A percentile compares a stretch with the other conserved stretches of the same genome.
These are phyloP conservation scores for Xylaria polymorpha DNA, from an alignment of 2,329 filamentous ascomycete species.

Conservation along the genomic window DNA sequence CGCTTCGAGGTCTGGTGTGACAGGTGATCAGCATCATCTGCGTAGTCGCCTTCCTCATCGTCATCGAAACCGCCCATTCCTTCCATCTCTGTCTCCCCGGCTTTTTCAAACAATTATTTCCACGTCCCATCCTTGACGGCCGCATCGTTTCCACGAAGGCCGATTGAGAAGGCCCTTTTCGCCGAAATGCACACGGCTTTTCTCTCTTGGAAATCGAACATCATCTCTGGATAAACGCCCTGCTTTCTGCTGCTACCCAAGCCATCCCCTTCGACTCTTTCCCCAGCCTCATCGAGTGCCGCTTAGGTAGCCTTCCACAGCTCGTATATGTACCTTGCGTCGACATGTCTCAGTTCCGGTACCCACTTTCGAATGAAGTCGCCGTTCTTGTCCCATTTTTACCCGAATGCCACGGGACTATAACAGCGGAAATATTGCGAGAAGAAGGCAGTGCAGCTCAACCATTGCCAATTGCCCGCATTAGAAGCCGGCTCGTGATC, in stretches of 20 bases:
- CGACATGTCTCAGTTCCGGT: slow-evolving; percentile 71
- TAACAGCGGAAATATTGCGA: slow-evolving; percentile 78
- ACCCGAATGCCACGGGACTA: slow-evolving; percentile 75
- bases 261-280: slow-evolving; percentile 64
- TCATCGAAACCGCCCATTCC: slow-evolving; percentile 51
- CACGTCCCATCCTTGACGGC: slow-evolving; percentile 71
- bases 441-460: slow-evolving; percentile 81
- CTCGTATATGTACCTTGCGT: slow-evolving; percentile 80
- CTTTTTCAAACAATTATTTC: slow-evolving; percentile 59
- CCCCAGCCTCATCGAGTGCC: slow-evolving; percentile 76
- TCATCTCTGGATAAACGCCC: slow-evolving; percentile 75
- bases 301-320: slow-evolving; percentile 77
- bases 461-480: slow-evolving; percentile 82
- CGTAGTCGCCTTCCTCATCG: slow-evolving; percentile 41
- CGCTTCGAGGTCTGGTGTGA: slow-evolving; percentile 15
- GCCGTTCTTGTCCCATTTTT: slow-evolving; percentile 80
- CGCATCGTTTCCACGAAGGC: slow-evolving; percentile 71
- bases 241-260: slow-evolving; percentile 54
- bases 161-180: slow-evolving; percentile 75
- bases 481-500: slow-evolving; percentile 82
- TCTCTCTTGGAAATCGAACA: slow-evolving; percentile 78
- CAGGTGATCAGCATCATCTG: slow-evolving; percentile 37
- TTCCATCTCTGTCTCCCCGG: slow-evolving; percentile 56
- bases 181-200: slow-evolving; percentile 71
- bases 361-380: slow-evolving; percentile 72